Base-by-base conservation (phyloP, 257 asterid species). In the Fraxinus cuspidata region DNA sequence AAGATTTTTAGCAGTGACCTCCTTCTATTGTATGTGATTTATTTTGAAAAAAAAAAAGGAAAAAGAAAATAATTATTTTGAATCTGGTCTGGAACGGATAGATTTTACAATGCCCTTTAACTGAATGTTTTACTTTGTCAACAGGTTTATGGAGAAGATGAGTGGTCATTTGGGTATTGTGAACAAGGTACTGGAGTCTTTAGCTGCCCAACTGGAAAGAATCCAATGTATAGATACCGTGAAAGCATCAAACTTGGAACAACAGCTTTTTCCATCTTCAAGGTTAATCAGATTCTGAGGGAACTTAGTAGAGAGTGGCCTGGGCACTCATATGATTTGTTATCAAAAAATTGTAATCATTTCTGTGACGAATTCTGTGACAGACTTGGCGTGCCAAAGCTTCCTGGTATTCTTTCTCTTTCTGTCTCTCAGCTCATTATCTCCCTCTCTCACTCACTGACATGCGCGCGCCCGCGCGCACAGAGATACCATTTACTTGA, bases 261-360 rank as follows among this genome's bases (percentile, higher is more conserved):
- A 47, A 93, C 98, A 73, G 77, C 88, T 60, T 89, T 85, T 73
- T 85, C 96, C 23, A 84, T 83, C 81, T 89, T n/a, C 86, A 83
- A 89, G 85, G 97, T 96, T 71, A 96, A 92, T 81, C 96, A 96
- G 92, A 89, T 96, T 74, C 85, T 96, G 65, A 88, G 97, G 82
- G 99, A 96, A 85, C 99, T 96, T 67, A 88, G 97, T 82, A 88
- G 97, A 77, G 97, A 93, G 86, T 96, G 99, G 99, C 98, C 98
- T 29, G 99, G 99, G 28, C 83, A 88, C 53, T 81, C 94, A 0
- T 96, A 96, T 71, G 97, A 96, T 84, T 84, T 96, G 89, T 83
- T 96, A 37, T 86, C 99, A 16, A 93, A 92, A 82, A 96, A 96
- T 76, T 96, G 99, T 84, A 96, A 96, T 82, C 99, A 96, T 89